Evolutionary conservation across 2,329 filamentous ascomycete genomes (phyloP).

Genomic region (Penicillium crustosum): DNA sequence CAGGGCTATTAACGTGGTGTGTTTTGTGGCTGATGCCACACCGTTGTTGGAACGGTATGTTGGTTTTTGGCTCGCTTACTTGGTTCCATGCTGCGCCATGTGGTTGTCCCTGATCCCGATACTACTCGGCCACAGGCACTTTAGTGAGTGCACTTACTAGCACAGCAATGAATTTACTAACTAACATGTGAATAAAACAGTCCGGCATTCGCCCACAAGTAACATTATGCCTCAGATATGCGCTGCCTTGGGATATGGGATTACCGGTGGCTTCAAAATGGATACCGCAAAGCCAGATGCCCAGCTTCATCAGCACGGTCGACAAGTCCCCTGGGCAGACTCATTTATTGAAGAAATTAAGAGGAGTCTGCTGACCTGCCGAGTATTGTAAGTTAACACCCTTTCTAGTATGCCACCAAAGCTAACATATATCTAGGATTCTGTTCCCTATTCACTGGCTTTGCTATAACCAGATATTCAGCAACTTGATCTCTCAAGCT

Average conservation of each 20-base stretch:
- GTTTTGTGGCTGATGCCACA: background rate
- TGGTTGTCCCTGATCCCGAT: background rate
- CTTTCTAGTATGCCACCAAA: background rate
- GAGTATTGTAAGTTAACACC: background rate
- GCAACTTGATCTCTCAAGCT: too few relatives aligned
- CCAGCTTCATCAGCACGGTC: background rate
- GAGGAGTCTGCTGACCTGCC: background rate
- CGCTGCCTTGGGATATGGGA: background rate
- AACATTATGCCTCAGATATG: background rate
- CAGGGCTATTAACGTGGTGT: background rate
- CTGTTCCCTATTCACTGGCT: background rate
- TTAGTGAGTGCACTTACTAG: background rate
- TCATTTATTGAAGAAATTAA: background rate
- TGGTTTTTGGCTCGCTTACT: background rate
- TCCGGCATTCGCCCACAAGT: background rate
- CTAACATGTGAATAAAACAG: background rate
- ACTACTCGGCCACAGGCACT: background rate
- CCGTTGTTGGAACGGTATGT: background rate
- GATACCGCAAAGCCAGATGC: background rate
- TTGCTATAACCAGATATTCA: too few relatives aligned
- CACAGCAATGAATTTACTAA: background rate
- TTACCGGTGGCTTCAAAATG: background rate
- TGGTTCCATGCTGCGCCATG: background rate
- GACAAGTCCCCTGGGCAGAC: background rate
- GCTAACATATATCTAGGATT: background rate